phyloP scores from a whole-genome alignment of 805 yeast genomes.

The Starmerella apicola region DNA sequence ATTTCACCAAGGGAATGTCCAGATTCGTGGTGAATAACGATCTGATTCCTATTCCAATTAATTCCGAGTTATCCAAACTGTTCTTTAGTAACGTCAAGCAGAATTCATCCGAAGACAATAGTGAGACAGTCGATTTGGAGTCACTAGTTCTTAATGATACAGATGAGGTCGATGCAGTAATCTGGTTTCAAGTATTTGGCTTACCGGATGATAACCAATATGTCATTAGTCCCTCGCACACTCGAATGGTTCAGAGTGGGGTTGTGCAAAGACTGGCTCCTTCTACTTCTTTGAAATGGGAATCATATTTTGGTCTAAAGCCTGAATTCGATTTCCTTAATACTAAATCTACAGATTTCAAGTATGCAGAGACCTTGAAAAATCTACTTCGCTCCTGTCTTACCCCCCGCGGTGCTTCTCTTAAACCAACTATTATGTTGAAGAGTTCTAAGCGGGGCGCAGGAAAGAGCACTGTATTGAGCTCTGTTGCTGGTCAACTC shows the following conservation, averaged over 20 bases:
- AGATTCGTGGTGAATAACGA: slow-evolving; percentile 57
- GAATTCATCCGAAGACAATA: slow-evolving; percentile 34
- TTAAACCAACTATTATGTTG: slow-evolving; percentile 53
- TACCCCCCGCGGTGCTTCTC: slow-evolving; percentile 25
- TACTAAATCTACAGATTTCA: slow-evolving; percentile 32
- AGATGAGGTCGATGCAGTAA: slow-evolving; percentile 48
- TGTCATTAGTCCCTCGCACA: slow-evolving; percentile 52
- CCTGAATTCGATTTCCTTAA: slow-evolving; percentile 24
- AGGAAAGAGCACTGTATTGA: slow-evolving; percentile 61
- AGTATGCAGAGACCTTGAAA: slow-evolving; percentile 39
- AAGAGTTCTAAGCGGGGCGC: slow-evolving; percentile 60
- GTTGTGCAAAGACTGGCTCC: slow-evolving; percentile 29
- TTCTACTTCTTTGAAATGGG: slow-evolving; percentile 32
- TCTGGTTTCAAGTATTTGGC: slow-evolving; percentile 61
- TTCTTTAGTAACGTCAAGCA: slow-evolving; percentile 24
- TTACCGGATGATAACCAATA: slow-evolving; percentile 25
- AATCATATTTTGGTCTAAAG: slow-evolving; percentile 36
- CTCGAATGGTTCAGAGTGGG: slow-evolving; percentile 62
- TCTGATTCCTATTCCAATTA: slow-evolving; percentile 64
- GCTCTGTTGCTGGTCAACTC: slow-evolving; percentile 40
- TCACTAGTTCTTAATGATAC: slow-evolving; percentile 3
- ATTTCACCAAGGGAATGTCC: slow-evolving; percentile 40
- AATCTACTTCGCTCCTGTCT: slow-evolving; percentile 43
- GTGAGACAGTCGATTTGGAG: slow-evolving; percentile 25
- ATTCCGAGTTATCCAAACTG: slow-evolving; percentile 50